Percentiles rank a stretch among this genome's conserved stretches.
Conservation (phyloP, 2,329 filamentous ascomycete genomes). For the Zymoseptoria ardabiliae region DNA sequence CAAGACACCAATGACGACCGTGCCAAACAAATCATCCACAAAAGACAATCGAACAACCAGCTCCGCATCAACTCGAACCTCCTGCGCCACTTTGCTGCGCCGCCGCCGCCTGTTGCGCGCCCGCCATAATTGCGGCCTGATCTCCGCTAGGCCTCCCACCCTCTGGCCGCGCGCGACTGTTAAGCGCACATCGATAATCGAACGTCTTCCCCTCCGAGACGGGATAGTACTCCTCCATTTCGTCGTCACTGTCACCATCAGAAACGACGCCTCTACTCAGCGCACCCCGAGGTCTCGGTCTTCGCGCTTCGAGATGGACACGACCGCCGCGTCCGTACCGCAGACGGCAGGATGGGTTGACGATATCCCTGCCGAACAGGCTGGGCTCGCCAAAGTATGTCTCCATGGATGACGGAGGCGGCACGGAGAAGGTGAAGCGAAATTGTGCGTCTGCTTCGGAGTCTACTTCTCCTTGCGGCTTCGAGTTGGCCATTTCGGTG, state of each 20-base stretch:
- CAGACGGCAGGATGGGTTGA: slow-evolving; percentile 64
- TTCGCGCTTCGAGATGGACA: slow-evolving; percentile 67
- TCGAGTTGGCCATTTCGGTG: slow-evolving; percentile 31
- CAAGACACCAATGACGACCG: not conserved
- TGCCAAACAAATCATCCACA: slow-evolving; percentile 1
- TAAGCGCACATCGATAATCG: slow-evolving; percentile 57
- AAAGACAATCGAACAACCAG: slow-evolving; percentile 2
- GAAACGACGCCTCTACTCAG: slow-evolving; percentile 42
- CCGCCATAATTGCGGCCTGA: slow-evolving; percentile 17
- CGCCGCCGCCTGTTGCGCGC: slow-evolving; percentile 11
- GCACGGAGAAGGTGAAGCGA: slow-evolving; percentile 15
- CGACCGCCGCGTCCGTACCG: slow-evolving; percentile 79
- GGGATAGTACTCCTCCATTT: slow-evolving; percentile 43
- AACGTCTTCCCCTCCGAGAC: slow-evolving; percentile 48
- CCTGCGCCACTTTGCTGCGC: slow-evolving; percentile 9
- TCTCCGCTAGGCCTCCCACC: slow-evolving; percentile 16
- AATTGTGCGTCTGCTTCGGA: slow-evolving; percentile 19
- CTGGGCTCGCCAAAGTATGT: slow-evolving; percentile 8
- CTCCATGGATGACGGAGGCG: slow-evolving; percentile 8
- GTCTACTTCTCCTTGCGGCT: slow-evolving; percentile 12
- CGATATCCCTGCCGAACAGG: slow-evolving; percentile 14
- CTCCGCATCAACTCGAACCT: slow-evolving; percentile 2
- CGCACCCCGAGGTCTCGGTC: slow-evolving; percentile 18
- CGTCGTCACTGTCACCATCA: slow-evolving; percentile 76
- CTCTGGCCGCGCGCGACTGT: slow-evolving; percentile 35